Percentiles rank a stretch among this genome's conserved stretches.
phyloP scores from a whole-genome alignment of 2,329 filamentous ascomycete species.

The Aureobasidium sp. region DNA sequence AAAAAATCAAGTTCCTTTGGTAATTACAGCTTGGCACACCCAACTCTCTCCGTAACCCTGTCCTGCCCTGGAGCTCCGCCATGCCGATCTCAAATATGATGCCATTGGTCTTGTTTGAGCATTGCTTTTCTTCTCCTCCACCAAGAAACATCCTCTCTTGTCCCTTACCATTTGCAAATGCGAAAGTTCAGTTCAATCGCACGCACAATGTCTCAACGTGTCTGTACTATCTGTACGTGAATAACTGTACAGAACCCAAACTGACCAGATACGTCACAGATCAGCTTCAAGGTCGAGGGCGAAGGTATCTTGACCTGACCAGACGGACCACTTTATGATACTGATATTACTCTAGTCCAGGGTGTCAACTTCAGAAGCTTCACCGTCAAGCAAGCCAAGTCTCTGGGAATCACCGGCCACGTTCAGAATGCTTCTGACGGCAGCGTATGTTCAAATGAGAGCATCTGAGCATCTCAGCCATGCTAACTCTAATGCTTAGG shows the following conservation, averaged over 20 bases:
- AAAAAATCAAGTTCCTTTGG: too few species aligned
- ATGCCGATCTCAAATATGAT: constrained; percentile 1
- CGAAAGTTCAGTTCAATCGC: constrained; percentile 14
- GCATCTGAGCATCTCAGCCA: neutral
- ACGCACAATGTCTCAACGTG: constrained; percentile 27
- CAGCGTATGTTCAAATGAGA: constrained; percentile 25
- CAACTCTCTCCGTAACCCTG: neutral
- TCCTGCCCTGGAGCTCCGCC: neutral
- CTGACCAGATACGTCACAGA: constrained; percentile 27
- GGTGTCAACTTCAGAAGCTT: constrained; percentile 46
- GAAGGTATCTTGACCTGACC: constrained; percentile 16
- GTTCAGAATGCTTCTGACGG: constrained; percentile 43
- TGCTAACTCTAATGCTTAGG: constrained; percentile 44
- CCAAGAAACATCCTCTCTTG: neutral
- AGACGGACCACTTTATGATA: neutral
- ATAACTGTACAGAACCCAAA: neutral
- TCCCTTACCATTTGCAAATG: constrained; percentile 1
- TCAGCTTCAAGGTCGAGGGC: constrained; percentile 42
- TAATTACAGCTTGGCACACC: constrained; percentile 10
- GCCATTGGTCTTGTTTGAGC: neutral
- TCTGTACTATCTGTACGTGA: constrained; percentile 13
- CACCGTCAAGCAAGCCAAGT: constrained; percentile 38
- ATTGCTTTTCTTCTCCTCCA: neutral
- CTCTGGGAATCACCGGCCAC: constrained; percentile 39
- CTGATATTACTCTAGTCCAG: constrained; percentile 31